Conservation (phyloP, 768 basidiomycete genomes). For the Pleurotus eryngii region DNA sequence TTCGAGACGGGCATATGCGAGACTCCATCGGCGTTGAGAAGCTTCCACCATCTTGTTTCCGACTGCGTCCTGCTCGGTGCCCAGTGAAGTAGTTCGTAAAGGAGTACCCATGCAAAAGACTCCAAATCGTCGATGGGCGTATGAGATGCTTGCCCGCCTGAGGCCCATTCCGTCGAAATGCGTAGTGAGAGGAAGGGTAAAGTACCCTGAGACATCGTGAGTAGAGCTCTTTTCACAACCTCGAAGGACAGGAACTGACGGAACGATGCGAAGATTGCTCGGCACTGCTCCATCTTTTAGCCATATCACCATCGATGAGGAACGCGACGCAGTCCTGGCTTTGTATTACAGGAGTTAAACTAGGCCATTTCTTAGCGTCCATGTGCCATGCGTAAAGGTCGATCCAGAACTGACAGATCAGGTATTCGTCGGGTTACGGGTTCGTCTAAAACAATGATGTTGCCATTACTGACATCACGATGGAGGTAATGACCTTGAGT, state of each 20-base stretch:
- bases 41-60: not conserved
- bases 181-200: slow-evolving; percentile 7
- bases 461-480: slow-evolving; percentile 9
- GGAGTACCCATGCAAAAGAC: slow-evolving; percentile 10
- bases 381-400: not conserved
- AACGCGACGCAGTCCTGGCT: slow-evolving; percentile 4
- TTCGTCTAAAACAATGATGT: slow-evolving; percentile 4
- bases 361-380: not conserved
- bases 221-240: no score
- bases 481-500: slow-evolving; percentile 1
- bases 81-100: slow-evolving; percentile 3
- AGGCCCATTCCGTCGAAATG: not conserved
- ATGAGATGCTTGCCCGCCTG: not conserved
- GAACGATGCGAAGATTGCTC: not conserved
- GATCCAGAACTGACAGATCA: not conserved
- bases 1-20: not conserved
- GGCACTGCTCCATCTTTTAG: slow-evolving; percentile 3
- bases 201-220: not conserved
- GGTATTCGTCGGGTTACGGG: not conserved
- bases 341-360: not conserved
- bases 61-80: not conserved
- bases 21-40: not conserved
- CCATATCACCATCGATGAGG: slow-evolving; percentile 9
- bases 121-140: slow-evolving; percentile 10
- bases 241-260: not conserved